Base-by-base conservation (phyloP, 208 protist species). In the Angomonas deanei region DNA sequence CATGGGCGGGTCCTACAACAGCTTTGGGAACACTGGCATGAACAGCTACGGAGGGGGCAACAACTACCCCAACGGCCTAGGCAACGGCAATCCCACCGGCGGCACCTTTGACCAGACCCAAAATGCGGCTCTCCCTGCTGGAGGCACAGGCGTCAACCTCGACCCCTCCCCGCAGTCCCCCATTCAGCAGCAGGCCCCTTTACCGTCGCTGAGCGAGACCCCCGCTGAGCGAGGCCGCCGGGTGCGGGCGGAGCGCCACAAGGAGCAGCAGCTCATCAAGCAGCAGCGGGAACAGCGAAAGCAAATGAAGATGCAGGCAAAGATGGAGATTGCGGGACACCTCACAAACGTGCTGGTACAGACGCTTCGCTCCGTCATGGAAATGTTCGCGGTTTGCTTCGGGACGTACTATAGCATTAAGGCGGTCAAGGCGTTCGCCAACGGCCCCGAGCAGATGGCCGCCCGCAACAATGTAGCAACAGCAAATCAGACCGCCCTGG, bases 351-450 rank as follows among this genome's bases (percentile, higher is more conserved):
- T 90, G 23, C 72, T 93, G 13, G 76, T 93, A 21, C 86, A 93
- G 70, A 72, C 83, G 1, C 70, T 91, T 42, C 82, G 86, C 19
- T 93, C 86, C 21, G 74, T 74, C 2, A 78, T 88, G 68, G 86
- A 93, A 69, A 67, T 93, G 48, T 87, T 89, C 47, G 76, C 81
- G 19, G 83, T 93, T 63, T 86, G 83, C 58, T 91, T 93, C 68
- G 86, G 86, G 31, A 90, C 86, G 13, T 93, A 89, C 70, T 93
- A 93, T 71, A 93, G 86, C 71, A 82, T 93, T 56, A 90, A 86
- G 64, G 83, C 83, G 1, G 71, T 93, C 24, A 75, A 82, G 38
- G 74, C 78, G 15, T 80, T 93, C 46, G 73, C 83, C 2, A 83
- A 70, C 57, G 65, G 48, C 53, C 83, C 86, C 47, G 65, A 78